Evolutionary conservation across 352 stramenopile species (phyloP).

Genomic region (Bremia lactucae): DNA sequence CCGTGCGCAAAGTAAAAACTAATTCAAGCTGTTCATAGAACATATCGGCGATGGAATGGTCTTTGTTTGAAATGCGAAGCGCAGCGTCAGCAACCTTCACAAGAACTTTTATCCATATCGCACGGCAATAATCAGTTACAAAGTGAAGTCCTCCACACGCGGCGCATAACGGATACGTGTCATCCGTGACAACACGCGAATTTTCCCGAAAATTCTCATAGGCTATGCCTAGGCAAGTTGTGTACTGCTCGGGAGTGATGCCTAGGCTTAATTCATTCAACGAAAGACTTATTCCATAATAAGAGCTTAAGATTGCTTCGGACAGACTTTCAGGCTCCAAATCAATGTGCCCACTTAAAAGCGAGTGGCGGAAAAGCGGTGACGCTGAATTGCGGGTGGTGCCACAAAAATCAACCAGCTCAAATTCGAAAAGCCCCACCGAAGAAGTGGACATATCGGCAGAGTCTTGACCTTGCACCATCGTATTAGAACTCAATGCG

Average conservation of each 20-base stretch:
- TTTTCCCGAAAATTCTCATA: slow-evolving; percentile 84
- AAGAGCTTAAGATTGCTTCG: slow-evolving; percentile 50
- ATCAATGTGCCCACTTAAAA: slow-evolving; percentile 70
- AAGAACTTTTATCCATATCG: slow-evolving; percentile 74
- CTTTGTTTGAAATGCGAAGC: slow-evolving; percentile 50
- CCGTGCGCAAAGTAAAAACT: slow-evolving; percentile 63
- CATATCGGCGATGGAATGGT: slow-evolving; percentile 53
- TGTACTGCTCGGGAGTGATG: slow-evolving; percentile 51
- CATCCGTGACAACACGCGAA: slow-evolving; percentile 61
- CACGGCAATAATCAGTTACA: slow-evolving; percentile 42
- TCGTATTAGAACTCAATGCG: slow-evolving; percentile 23
- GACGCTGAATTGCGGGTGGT: slow-evolving; percentile 38
- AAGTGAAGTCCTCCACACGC: slow-evolving; percentile 61
- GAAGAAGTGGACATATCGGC: slow-evolving; percentile 52
- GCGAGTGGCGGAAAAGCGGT: slow-evolving; percentile 70
- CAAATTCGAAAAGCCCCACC: slow-evolving; percentile 70
- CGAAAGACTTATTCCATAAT: slow-evolving; percentile 48
- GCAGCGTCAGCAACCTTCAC: slow-evolving; percentile 67
- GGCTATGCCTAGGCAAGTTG: slow-evolving; percentile 62
- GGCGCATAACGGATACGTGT: slow-evolving; percentile 62
- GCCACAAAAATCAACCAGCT: slow-evolving; percentile 73
- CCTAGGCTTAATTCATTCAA: slow-evolving; percentile 76
- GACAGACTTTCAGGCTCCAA: slow-evolving; percentile 58
- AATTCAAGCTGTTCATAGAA: slow-evolving; percentile 78
- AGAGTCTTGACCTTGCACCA: slow-evolving; percentile 11